Evolutionary conservation across 2,329 filamentous ascomycete genomes (phyloP).

Genomic region (Alternaria ethzedia): DNA sequence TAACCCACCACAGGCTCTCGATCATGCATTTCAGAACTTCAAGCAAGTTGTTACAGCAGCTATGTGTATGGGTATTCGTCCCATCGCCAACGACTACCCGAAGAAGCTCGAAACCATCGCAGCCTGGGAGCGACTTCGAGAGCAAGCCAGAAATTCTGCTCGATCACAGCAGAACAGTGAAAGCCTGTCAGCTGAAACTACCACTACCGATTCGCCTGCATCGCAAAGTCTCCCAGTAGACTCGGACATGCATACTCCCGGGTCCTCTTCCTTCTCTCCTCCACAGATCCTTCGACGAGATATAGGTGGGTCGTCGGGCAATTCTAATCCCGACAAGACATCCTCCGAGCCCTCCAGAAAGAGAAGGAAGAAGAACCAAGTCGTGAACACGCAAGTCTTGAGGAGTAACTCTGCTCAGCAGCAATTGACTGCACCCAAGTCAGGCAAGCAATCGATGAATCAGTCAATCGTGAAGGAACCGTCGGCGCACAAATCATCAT

Average conservation of each 20-base stretch:
- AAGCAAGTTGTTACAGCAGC: conserved; percentile 15
- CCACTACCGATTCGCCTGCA: neutral
- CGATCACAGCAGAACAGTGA: neutral
- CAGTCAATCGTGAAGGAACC: neutral
- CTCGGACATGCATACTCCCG: neutral
- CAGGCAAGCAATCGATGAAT: neutral
- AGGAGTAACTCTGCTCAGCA: neutral
- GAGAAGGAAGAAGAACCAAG: neutral
- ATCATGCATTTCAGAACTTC: conserved; percentile 6
- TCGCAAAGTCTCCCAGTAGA: neutral
- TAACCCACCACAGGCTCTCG: neutral
- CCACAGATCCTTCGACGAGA: neutral
- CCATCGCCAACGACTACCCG: conserved; percentile 1
- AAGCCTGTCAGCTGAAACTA: neutral
- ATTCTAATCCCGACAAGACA: neutral
- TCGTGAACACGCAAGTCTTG: neutral
- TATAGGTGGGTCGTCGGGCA: neutral
- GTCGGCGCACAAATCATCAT: neutral
- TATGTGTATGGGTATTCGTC: conserved; percentile 9
- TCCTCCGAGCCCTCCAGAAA: neutral
- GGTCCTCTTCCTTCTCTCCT: neutral
- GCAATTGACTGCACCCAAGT: neutral
- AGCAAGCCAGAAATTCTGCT: neutral
- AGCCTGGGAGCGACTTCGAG: neutral
- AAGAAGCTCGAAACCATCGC: neutral